Evolutionary conservation across 352 stramenopile species (phyloP), one percentile per base, ranked within the genome.

Genomic region (Phytophthora vignae): DNA sequence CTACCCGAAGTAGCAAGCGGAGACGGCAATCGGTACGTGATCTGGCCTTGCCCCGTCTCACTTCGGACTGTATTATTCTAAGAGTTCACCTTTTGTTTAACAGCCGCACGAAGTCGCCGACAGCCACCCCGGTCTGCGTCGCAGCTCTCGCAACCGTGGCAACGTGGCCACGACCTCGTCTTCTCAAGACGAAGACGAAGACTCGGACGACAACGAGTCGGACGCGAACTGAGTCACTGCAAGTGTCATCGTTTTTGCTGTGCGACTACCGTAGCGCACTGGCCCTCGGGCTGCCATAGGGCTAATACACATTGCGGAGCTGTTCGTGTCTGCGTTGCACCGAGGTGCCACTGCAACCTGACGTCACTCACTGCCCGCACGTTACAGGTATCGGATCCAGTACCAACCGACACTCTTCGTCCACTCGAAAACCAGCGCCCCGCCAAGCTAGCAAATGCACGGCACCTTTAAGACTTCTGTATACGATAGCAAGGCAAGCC

Each of bases 21-120:
- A 72, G 60, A 69, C 71, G 72, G 25, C 58, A 55, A 49, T 79
- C 67, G 67, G 72, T 79, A 70, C 42, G 67, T 76, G 14, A 22
- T 59, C 10, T 10, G 5, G 5, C 27, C 3, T 11, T 55, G 31
- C 49, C 11, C 33, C 12, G 12, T 19, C 8, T 40, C 4, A 38
- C 31, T 38, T 11, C 10, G 31, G 31, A 38, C 31, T 36, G 29
- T 36, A 11, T 36, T 36, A 19, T 40, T 40, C 5, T 76, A 58
- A 73, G 54, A 22, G 7, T 4, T 40, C 3, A 55, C 57, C 1
- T 56, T 53, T 27, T 59, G 15, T 40, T 27, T 27, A 19, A n/a
- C 52, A 78, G 71, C 67, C 55, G 3, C 66, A 78, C 33, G 67
- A 75, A 48, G 6, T 17, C 38, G 14, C 38, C 12, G 14, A 46